A percentile compares a stretch with the other conserved stretches of the same genome.
Conservation (phyloP, 1,139 yeast species). For the Keqinozyma sinolaborantium region DNA sequence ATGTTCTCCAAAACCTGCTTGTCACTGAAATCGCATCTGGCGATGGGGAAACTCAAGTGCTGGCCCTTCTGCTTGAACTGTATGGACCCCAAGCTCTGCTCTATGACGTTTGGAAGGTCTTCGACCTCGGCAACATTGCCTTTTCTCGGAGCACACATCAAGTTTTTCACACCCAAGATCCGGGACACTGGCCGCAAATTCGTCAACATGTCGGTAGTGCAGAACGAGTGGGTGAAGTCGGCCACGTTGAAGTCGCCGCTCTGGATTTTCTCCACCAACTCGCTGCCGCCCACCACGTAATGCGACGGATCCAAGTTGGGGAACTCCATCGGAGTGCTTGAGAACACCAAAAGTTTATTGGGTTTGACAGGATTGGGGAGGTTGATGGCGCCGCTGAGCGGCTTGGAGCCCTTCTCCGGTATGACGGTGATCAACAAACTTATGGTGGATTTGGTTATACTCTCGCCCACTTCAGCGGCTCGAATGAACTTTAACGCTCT, state of each 20-base stretch:
- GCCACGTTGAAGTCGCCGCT: constrained; percentile 52
- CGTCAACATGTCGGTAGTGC: constrained; percentile 75
- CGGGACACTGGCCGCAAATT: constrained; percentile 67
- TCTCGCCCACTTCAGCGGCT: constrained; percentile 88
- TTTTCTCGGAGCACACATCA: constrained; percentile 83
- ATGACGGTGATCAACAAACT: constrained; percentile 65
- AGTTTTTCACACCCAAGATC: constrained; percentile 80
- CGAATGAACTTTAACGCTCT: constrained; percentile 74
- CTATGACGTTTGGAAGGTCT: constrained; percentile 39
- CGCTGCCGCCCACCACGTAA: constrained; percentile 62
- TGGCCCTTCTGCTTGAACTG: constrained; percentile 69
- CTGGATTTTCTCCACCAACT: constrained; percentile 60
- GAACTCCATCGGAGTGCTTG: constrained; percentile 43
- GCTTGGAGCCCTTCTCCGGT: constrained; percentile 76
- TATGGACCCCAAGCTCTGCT: constrained; percentile 59
- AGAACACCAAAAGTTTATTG: constrained; percentile 65
- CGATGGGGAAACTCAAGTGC: constrained; percentile 67
- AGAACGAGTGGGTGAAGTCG: constrained; percentile 72
- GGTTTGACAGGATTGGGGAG: constrained; percentile 75
- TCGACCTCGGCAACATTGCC: constrained; percentile 83
- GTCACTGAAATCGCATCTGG: constrained; percentile 76
- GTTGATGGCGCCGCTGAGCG: constrained; percentile 67
- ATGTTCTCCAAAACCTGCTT: constrained; percentile 71
- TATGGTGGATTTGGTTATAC: constrained; percentile 64
- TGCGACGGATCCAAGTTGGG: constrained; percentile 5